Conservation (phyloP, 257 asterid genomes). For the Galeopsis tetrahit region DNA sequence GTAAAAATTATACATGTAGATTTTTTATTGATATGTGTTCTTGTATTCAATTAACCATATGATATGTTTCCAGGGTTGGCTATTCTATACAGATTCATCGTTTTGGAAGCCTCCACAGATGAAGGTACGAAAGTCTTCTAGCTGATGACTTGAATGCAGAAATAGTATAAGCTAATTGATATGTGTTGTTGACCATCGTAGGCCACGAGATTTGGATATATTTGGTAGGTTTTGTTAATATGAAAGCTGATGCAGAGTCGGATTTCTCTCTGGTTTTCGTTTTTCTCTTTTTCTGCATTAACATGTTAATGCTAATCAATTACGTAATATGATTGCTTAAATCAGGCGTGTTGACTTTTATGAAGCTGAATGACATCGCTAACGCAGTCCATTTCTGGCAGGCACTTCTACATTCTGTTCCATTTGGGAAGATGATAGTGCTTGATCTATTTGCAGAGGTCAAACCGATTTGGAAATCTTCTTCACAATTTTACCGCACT, state of each 20-base stretch:
- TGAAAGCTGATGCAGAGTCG: too few species aligned
- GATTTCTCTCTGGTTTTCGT: too few species aligned
- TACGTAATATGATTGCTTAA: background rate
- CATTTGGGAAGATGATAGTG: slow-evolving; percentile 97
- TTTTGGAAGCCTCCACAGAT: slow-evolving; percentile 98
- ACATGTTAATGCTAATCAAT: too few species aligned
- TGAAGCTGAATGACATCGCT: slow-evolving; percentile 15
- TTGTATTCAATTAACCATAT: background rate
- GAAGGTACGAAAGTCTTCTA: slow-evolving; percentile 56
- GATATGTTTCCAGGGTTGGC: slow-evolving; percentile 84
- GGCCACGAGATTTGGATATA: background rate
- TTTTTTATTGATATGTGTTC: too few species aligned
- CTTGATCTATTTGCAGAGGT: slow-evolving; percentile 98
- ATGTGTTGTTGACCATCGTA: background rate
- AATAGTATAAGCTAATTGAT: background rate
- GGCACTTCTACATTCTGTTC: slow-evolving; percentile 99
- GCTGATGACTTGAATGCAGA: background rate
- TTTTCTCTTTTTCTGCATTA: too few species aligned
- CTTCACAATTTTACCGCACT: slow-evolving; percentile 86
- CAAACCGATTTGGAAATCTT: slow-evolving; percentile 91
- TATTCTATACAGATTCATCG: slow-evolving; percentile 84
- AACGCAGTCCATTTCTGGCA: slow-evolving; percentile 43
- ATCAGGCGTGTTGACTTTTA: background rate
- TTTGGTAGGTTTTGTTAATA: background rate
- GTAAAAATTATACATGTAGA: background rate